A percentile compares a stretch with the other conserved stretches of the same genome.
These are phyloP conservation scores for Coriolopsis trogii DNA, from an alignment of 1,284 basidiomycete species.

Conservation along the genomic window DNA sequence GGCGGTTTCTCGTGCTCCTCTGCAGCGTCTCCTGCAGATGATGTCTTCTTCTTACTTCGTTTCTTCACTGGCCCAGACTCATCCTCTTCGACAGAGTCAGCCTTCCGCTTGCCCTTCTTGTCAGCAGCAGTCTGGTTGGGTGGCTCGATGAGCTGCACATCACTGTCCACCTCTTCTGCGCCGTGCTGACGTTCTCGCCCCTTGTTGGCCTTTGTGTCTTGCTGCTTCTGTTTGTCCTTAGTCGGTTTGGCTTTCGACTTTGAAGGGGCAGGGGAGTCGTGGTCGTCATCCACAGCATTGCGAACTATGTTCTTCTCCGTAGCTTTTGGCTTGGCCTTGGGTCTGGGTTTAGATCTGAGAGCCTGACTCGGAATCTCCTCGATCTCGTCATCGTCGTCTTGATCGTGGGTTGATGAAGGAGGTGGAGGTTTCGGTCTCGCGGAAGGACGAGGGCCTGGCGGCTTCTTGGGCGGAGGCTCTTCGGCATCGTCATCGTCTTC, in stretches of 20 bases:
- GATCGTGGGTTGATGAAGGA: neutral
- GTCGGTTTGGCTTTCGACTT: slow-evolving; percentile 18
- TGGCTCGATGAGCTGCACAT: slow-evolving; percentile 16
- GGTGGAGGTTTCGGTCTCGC: slow-evolving; percentile 3
- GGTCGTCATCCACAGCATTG: slow-evolving; percentile 14
- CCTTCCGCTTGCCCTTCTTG: slow-evolving; percentile 38
- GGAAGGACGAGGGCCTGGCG: neutral
- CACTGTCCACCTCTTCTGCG: slow-evolving; percentile 18
- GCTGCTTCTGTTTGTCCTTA: slow-evolving; percentile 15
- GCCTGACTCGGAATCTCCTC: slow-evolving; percentile 17
- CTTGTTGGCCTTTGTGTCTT: slow-evolving; percentile 29
- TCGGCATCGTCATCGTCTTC: slow-evolving; percentile 12
- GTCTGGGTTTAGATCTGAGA: too few relatives aligned
- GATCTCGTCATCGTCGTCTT: slow-evolving; percentile 24
- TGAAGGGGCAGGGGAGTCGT: slow-evolving; percentile 5
- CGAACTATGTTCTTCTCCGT: slow-evolving; percentile 16
- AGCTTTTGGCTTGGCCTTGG: slow-evolving; percentile 19
- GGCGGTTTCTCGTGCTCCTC: slow-evolving; percentile 7
- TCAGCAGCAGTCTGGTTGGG: slow-evolving; percentile 3
- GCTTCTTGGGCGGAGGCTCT: slow-evolving; percentile 10
- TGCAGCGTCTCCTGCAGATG: slow-evolving; percentile 1
- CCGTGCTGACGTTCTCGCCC: slow-evolving; percentile 28
- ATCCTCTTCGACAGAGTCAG: slow-evolving; percentile 18
- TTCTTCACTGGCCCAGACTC: slow-evolving; percentile 12
- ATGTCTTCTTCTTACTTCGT: slow-evolving; percentile 9